Conservation (phyloP, 805 yeast genomes). For the Ogataea glucozyma region DNA sequence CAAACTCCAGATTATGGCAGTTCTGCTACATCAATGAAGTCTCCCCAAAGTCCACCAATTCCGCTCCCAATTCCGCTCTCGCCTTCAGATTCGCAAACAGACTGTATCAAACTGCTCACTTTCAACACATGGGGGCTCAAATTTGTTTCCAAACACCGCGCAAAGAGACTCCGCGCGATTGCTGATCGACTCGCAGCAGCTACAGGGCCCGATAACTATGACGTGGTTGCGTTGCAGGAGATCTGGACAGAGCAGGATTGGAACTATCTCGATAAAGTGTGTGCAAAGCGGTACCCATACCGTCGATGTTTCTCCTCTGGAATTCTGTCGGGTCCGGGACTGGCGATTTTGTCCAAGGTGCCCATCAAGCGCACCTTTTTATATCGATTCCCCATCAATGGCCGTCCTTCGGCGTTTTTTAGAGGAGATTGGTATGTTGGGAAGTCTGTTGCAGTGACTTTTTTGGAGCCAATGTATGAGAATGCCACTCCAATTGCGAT, state of each 20-base stretch:
- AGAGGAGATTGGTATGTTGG: conserved; percentile 99
- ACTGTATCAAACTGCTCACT: conserved; percentile 53
- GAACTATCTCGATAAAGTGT: conserved; percentile 54
- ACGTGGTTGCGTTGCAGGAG: conserved; percentile 91
- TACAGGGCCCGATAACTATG: conserved; percentile 50
- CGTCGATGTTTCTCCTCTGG: conserved; percentile 77
- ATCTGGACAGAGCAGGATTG: conserved; percentile 89
- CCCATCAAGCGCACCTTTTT: conserved; percentile 81
- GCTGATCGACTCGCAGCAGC: conserved; percentile 58
- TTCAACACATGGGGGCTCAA: conserved; percentile 91
- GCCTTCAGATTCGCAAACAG: too few relatives aligned
- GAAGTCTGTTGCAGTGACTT: conserved; percentile 77
- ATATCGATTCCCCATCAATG: conserved; percentile 87
- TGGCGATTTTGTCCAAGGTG: conserved; percentile 77
- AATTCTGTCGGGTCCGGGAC: conserved; percentile 89
- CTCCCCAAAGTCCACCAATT: too few relatives aligned
- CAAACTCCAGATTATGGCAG: too few relatives aligned
- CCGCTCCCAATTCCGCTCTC: too few relatives aligned
- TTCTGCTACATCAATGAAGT: too few relatives aligned
- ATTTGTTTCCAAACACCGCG: conserved; percentile 71
- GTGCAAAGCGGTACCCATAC: conserved; percentile 56
- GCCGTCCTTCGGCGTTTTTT: conserved; percentile 89
- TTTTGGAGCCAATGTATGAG: conserved; percentile 52
- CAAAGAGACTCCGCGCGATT: conserved; percentile 67
- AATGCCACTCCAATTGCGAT: conserved; percentile 65